These are phyloP conservation scores for Wakefieldia striispora DNA, from an alignment of 768 basidiomycete species.

Conservation along the genomic window DNA sequence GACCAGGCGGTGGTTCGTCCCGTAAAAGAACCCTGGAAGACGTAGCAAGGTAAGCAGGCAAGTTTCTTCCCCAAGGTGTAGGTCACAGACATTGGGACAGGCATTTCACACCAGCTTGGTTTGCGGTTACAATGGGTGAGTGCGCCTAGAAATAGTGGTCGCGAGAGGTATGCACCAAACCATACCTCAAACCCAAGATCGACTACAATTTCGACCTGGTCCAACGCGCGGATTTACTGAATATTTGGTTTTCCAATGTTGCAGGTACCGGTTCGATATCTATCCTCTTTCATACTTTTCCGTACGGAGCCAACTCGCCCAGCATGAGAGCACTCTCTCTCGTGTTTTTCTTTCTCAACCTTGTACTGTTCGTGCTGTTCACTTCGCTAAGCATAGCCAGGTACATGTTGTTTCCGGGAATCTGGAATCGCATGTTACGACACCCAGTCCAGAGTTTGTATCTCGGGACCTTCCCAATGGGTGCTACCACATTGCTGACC, in stretches of 20 bases:
- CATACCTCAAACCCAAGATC: neutral
- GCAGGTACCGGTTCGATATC: conserved; percentile 52
- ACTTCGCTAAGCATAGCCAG: conserved; percentile 43
- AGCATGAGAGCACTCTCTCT: conserved; percentile 43
- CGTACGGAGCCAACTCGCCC: conserved; percentile 45
- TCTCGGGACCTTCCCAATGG: conserved; percentile 56
- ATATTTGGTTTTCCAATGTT: neutral
- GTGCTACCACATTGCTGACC: conserved; percentile 54
- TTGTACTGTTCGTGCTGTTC: conserved; percentile 53
- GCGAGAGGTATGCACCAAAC: neutral
- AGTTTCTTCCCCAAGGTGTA: neutral
- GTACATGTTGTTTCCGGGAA: conserved; percentile 52
- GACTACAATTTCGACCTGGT: neutral
- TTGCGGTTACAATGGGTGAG: conserved; percentile 53
- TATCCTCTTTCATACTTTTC: conserved; percentile 55
- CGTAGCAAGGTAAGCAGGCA: conserved; percentile 32
- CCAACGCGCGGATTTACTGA: neutral
- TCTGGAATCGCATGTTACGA: conserved; percentile 46
- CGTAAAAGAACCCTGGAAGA: conserved; percentile 32
- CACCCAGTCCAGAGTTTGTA: conserved; percentile 53
- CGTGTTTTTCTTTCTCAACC: conserved; percentile 58
- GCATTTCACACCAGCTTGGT: conserved; percentile 57
- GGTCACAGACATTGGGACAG: conserved; percentile 21
- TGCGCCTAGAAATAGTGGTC: neutral
- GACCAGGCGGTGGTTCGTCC: neutral